Base-by-base conservation (phyloP, 768 basidiomycete genomes). In the Collybia mongolica region DNA sequence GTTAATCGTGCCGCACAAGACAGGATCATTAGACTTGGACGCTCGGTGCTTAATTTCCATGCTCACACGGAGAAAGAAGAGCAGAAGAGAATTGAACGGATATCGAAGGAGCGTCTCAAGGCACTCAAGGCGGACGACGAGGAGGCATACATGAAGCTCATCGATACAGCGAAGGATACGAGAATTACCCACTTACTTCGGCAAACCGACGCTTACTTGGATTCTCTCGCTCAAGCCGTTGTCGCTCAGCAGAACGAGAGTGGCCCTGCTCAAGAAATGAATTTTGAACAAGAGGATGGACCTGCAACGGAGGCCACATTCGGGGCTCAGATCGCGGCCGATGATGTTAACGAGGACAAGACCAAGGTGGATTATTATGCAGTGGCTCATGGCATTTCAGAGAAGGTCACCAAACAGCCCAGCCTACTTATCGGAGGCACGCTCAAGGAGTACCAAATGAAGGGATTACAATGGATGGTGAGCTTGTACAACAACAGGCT, bases 121-220 rank as follows among this genome's bases (percentile, higher is more conserved):
- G 97, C 96, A 6, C 84, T 98, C 58, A 94, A 96, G 72, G 90
- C 90, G 23, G 95, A 98, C 64, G 96, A 99, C 73, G 97, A 99
- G 74, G 97, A 98, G 70, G 95, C 93, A n/a, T 99, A 99, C 70
- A 88, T 98, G 83, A 94, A 94, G 65, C 88, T 99, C 61, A 92
- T 99, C 61, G 97, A 98, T 67, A 97, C 95, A 15, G 96, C 96
- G 51, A 99, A 99, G 68, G 97, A 99, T 62, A 98, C 96, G 8
- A 89, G 97, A 69, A 98, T 99, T 70, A 97, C 95, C 0, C 97
- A 98, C 70, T 75, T 98, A 22, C 75, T 99, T 49, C 79, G 88
- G 39, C 96, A 98, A 72, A 99, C 97, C 7, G 96, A 99, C 60
- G 60, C 84, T 0, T 99, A 93, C 71, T 85, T 99, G 59, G 96